Evolutionary conservation across 306 rosid genomes (phyloP).

Genomic region (Cajanus cajan): DNA sequence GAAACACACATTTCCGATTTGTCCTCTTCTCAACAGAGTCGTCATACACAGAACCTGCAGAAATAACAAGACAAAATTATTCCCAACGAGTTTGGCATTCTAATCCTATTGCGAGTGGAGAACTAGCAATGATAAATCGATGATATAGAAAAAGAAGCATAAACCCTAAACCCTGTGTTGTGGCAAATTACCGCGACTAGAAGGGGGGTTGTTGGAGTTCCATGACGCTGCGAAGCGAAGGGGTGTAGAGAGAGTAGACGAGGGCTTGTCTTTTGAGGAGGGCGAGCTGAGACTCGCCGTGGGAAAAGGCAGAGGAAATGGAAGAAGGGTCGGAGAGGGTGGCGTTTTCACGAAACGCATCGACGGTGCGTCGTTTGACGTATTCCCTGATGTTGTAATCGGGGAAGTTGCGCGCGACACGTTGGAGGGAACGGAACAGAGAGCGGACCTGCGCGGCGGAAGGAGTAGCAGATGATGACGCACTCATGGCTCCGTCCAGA

Average conservation of each 20-base stretch:
- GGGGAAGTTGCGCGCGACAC: conserved; percentile 53
- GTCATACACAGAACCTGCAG: conserved; percentile 4
- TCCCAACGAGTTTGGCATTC: too few species aligned
- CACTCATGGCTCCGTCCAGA: background rate
- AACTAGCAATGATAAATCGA: too few species aligned
- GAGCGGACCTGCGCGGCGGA: conserved; percentile 42
- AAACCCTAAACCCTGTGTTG: background rate
- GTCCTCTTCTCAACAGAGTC: background rate
- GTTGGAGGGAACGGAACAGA: conserved; percentile 60
- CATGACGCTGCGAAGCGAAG: conserved; percentile 64
- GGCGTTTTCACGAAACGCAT: conserved; percentile 57
- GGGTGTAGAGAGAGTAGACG: conserved; percentile 66
- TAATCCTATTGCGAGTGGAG: too few species aligned
- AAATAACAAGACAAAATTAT: background rate
- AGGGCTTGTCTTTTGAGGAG: conserved; percentile 61
- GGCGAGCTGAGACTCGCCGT: conserved; percentile 58
- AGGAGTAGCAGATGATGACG: conserved; percentile 34
- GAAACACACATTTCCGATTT: background rate
- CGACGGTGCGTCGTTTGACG: conserved; percentile 66
- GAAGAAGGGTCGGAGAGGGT: conserved; percentile 49
- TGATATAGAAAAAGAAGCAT: background rate
- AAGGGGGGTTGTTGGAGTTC: conserved; percentile 32
- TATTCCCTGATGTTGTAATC: conserved; percentile 80
- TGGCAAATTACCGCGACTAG: background rate
- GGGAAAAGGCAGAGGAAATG: conserved; percentile 42